Conservation (phyloP, 2,329 filamentous ascomycete genomes). For the Fusarium agapanthi region DNA sequence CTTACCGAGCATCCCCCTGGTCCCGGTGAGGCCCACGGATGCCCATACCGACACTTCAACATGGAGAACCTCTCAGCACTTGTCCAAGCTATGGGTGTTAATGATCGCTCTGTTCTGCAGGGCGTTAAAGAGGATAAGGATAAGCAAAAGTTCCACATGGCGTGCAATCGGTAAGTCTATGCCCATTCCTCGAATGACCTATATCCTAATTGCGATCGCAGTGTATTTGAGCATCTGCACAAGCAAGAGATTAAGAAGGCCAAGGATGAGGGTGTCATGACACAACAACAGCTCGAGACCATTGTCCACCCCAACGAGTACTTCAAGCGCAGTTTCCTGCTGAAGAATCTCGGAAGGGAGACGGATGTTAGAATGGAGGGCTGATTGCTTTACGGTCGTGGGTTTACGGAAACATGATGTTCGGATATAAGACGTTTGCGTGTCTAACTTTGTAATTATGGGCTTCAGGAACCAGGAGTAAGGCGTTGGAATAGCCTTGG, state of each 20-base stretch:
- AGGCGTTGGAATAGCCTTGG: constrained; percentile 30
- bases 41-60: constrained; percentile 92
- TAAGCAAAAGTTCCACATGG: constrained; percentile 90
- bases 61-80: constrained; percentile 83
- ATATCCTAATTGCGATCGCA: constrained; percentile 42
- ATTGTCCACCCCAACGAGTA: constrained; percentile 98
- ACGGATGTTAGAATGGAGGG: constrained; percentile 67
- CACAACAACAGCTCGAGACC: constrained; percentile 82
- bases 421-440: constrained; percentile 17
- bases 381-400: constrained; percentile 42
- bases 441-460: constrained; percentile 14
- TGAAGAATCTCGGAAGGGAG: constrained; percentile 77
- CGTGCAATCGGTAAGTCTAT: constrained; percentile 79
- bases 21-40: constrained; percentile 91
- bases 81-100: constrained; percentile 81
- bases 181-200: neutral
- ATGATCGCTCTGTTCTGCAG: constrained; percentile 78
- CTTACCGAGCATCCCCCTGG: constrained; percentile 88
- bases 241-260: constrained; percentile 79
- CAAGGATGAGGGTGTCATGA: constrained; percentile 78
- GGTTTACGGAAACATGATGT: constrained; percentile 26
- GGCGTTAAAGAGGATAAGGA: constrained; percentile 90
- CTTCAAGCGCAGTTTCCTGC: constrained; percentile 90
- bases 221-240: constrained; percentile 89
- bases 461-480: constrained; percentile 27